Evolutionary conservation across 345 rosid species (phyloP).

Genomic region (Linum usitatissimum): DNA sequence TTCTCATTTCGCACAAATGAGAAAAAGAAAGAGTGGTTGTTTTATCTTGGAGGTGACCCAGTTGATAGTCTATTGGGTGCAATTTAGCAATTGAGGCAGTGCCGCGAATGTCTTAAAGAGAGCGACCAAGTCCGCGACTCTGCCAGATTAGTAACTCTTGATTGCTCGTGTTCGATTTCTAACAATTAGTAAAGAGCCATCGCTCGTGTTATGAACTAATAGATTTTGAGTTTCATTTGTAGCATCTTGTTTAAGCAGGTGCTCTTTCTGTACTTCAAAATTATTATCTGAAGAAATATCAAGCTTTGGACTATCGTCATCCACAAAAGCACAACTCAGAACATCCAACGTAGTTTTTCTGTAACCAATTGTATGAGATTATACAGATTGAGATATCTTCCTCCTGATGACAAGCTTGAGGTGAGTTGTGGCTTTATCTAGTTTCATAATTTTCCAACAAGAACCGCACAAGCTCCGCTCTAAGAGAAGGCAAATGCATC

Average conservation of each 20-base stretch:
- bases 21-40: too few relatives aligned
- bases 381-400: constrained; percentile 55
- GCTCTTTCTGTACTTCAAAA: constrained; percentile 27
- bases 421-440: constrained; percentile 24
- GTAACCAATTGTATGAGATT: constrained; percentile 78
- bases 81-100: too few relatives aligned
- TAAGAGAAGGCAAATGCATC: constrained; percentile 64
- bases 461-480: constrained; percentile 71
- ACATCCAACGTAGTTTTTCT: constrained; percentile 91
- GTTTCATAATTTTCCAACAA: constrained; percentile 60
- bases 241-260: constrained; percentile 26
- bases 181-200: too few relatives aligned
- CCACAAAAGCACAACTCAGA: constrained; percentile 64
- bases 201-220: constrained; percentile 56
- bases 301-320: constrained; percentile 25
- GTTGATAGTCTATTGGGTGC: too few relatives aligned
- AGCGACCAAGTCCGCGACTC: too few relatives aligned
- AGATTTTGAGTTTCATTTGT: constrained; percentile 26
- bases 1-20: too few relatives aligned
- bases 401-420: constrained; percentile 23
- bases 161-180: too few relatives aligned
- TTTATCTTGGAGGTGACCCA: too few relatives aligned
- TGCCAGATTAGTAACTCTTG: too few relatives aligned
- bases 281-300: constrained; percentile 30
- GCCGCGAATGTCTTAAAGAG: too few relatives aligned